Base-by-base conservation (phyloP, 306 rosid species). In the Delonix regia region DNA sequence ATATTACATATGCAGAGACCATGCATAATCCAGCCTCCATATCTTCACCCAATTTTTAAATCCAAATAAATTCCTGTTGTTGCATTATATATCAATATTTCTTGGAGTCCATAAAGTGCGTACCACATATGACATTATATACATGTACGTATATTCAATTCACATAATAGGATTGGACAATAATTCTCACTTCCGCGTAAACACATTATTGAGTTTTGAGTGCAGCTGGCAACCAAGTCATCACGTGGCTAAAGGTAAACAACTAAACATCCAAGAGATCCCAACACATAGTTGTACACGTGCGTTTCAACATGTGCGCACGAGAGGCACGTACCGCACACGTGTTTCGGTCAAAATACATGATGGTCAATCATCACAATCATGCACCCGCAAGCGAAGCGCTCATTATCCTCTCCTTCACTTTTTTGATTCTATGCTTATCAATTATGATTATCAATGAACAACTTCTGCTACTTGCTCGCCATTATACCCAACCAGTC, bases 291-390 rank as follows among this genome's bases (percentile, higher is more conserved):
- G 77, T 28, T n/a, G 52, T 51, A 62, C 84, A 80, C 82, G 84
- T 84, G 84, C 72, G 72, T 64, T 24, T 71, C 61, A 44, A 75
- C 14, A 14, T 57, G 81, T 67, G 44, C 36, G 51, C 81, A 68
- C 67, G 73, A 55, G 78, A 34, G 74, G 38, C 7, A 28, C n/a
- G 51, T 9, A 3, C 36, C 62, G 82, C 78, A 80, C 86, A 86
- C 89, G 88, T 83, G 85, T 82, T 78, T 81, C 79, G 63, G 83
- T 79, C 85, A 82, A 86, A 73, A 74, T 75, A 65, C 71, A 74
- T 79, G 52, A 88, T 71, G 81, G 71, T 77, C 53, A 86, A 84
- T 65, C 76, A 84, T 76, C 72, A 69, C 67, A 86, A 84, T 56
- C 67, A 76, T 76, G 85, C 86, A 71, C 78, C 70, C 75, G 74